A percentile compares a stretch with the other conserved stretches of the same genome.
phyloP scores from a whole-genome alignment of 768 basidiomycete genomes.

The Mrakia blollopis region DNA sequence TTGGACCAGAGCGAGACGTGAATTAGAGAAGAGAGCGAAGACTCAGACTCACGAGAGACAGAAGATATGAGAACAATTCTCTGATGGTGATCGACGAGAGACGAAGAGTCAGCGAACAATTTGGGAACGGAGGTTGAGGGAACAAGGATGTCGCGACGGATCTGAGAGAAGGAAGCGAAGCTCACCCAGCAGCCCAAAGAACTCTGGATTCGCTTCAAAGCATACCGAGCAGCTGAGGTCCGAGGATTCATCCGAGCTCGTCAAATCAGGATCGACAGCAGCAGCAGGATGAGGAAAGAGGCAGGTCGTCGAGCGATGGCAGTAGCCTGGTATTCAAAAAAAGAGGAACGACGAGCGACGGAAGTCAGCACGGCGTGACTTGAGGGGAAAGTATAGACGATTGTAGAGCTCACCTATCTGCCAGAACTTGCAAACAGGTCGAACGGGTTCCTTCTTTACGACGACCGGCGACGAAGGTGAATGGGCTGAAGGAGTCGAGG shows the following conservation, averaged over 20 bases:
- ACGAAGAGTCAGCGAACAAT: background rate
- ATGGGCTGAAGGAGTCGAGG: background rate
- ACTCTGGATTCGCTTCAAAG: slow-evolving; percentile 33
- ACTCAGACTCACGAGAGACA: slow-evolving; percentile 47
- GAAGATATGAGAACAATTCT: slow-evolving; percentile 70
- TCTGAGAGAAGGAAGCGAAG: slow-evolving; percentile 70
- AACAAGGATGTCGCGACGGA: slow-evolving; percentile 56
- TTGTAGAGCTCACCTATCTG: background rate
- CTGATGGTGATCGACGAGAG: slow-evolving; percentile 48
- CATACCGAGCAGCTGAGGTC: background rate
- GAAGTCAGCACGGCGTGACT: background rate
- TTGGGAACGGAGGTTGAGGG: slow-evolving; percentile 51
- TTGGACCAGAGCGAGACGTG: background rate
- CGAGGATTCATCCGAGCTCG: background rate
- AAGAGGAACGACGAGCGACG: too few species aligned
- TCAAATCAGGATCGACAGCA: background rate
- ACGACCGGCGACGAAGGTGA: too few species aligned
- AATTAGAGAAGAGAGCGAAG: background rate
- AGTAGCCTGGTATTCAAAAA: slow-evolving; percentile 55
- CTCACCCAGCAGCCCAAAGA: slow-evolving; percentile 55
- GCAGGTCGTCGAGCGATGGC: slow-evolving; percentile 62
- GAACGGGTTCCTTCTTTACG: background rate
- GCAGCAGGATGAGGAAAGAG: slow-evolving; percentile 64
- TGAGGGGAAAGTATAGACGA: too few species aligned
- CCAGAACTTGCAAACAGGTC: background rate